Percentiles rank a stretch among this genome's conserved stretches.
Evolutionary conservation across 371 early-diverging fungal species (phyloP).

Genomic region (Coemansia sp.): DNA sequence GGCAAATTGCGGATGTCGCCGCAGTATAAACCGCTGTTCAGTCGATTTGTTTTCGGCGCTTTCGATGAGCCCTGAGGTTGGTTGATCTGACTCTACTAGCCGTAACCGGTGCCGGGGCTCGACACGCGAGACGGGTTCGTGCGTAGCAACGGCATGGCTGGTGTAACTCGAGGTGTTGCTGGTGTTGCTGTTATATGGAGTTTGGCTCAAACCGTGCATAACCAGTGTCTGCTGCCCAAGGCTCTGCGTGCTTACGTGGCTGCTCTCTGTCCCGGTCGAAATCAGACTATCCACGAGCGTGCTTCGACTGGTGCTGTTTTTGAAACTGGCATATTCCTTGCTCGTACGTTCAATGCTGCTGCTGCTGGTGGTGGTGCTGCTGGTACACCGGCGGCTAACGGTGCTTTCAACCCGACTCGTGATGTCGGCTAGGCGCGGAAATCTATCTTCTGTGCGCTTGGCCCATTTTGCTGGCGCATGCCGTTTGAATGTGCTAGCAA

Average conservation of each 20-base stretch:
- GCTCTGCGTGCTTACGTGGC: neutral
- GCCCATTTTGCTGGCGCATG: neutral
- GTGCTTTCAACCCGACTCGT: neutral
- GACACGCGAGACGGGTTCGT: too few relatives aligned
- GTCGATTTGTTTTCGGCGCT: neutral
- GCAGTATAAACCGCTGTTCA: constrained; percentile 13
- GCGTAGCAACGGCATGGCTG: too few relatives aligned
- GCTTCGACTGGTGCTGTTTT: constrained; percentile 19
- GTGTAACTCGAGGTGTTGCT: neutral
- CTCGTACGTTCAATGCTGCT: neutral
- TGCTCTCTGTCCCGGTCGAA: neutral
- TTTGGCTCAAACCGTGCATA: neutral
- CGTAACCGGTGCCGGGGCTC: neutral
- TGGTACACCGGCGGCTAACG: neutral
- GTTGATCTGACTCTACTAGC: too few relatives aligned
- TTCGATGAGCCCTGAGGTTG: too few relatives aligned
- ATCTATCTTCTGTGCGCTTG: neutral
- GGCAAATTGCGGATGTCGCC: constrained; percentile 16
- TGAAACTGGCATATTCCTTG: constrained; percentile 5
- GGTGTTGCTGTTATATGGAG: neutral
- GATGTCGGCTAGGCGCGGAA: neutral
- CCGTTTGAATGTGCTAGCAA: neutral
- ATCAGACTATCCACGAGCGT: constrained; percentile 21
- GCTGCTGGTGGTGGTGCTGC: neutral
- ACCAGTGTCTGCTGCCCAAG: constrained; percentile 2